Evolutionary conservation across 2,329 filamentous ascomycete species (phyloP), one percentile per base, ranked within the genome.

Genomic region (Apiospora saccharicola): DNA sequence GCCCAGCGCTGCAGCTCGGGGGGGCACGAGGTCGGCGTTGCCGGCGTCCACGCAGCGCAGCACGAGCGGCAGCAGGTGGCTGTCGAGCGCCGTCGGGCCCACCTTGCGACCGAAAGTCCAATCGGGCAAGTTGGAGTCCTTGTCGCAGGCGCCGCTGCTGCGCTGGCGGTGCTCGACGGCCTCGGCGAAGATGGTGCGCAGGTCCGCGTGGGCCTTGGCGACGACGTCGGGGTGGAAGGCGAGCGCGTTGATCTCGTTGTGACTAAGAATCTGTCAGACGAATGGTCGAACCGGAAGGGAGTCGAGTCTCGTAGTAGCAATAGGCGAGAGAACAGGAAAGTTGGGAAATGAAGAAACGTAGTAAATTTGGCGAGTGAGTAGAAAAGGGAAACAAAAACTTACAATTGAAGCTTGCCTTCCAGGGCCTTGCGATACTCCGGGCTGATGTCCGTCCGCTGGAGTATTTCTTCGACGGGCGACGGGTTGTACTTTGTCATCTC

Each of bases 11-110:
- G 70, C 57, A 75, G 67, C n/a, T 74, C 72, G 16, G n/a, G 22
- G 22, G 12, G 74, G 73, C 43, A 73, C 72, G 34, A 75, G 67
- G 12, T 75, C 72, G 13, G 53, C 70, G 44, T 75, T 71, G 19
- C 72, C 73, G 30, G 69, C 73, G 12, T 75, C 74, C 16, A 75
- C 64, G 70, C 74, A 71, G 30, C 70, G 70, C 51, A 73, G 70
- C 67, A 72, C 70, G 16, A 73, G 70, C 51, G 72, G 72, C 37
- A 73, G 72, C 7, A 73, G 67, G 16, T 73, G 72, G 44, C 67
- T 70, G 67, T 73, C 72, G n/a, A 73, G 70, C 41, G 53, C 70
- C 4, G 72, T 73, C 13, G 72, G 70, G 26, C 72, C 72, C n/a
- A 70, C 70, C 34, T 44, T 10, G 19, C 10, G 24, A 13, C 72